A percentile compares a stretch with the other conserved stretches of the same genome.
These are phyloP conservation scores for Corymbia calophylla DNA, from an alignment of 441 rosid genomes.

Conservation along the genomic window DNA sequence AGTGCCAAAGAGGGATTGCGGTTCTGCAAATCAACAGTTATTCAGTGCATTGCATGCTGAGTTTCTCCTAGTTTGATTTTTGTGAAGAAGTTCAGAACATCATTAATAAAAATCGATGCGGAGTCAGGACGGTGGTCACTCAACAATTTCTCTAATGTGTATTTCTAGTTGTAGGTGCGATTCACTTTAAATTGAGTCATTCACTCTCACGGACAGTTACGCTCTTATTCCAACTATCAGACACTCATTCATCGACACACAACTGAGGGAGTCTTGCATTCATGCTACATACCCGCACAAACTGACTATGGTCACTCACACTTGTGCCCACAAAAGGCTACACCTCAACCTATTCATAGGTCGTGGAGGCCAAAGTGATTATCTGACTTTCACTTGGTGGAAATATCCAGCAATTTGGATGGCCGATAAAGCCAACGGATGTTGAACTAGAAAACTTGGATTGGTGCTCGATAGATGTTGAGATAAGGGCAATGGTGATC, in stretches of 20 bases:
- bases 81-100: not conserved
- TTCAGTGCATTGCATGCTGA: not conserved
- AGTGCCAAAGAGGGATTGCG: not conserved
- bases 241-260: not conserved
- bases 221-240: not conserved
- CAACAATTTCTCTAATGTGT: not conserved
- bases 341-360: not conserved
- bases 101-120: not conserved
- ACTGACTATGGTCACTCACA: not conserved
- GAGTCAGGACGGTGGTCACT: not conserved
- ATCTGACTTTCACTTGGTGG: not conserved
- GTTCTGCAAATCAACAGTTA: not conserved
- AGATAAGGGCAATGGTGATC: not conserved
- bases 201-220: not conserved
- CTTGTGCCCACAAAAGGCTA: not conserved
- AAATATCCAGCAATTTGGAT: not conserved
- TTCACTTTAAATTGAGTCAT: not conserved
- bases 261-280: not conserved
- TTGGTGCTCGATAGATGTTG: not conserved
- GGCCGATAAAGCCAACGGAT: not conserved
- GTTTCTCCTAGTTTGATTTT: not conserved
- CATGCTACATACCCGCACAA: not conserved
- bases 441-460: not conserved
- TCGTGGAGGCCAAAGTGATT: not conserved
- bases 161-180: not conserved